Conservation (phyloP, 2,329 filamentous ascomycete species). For the Aspergillus fumigatus region DNA sequence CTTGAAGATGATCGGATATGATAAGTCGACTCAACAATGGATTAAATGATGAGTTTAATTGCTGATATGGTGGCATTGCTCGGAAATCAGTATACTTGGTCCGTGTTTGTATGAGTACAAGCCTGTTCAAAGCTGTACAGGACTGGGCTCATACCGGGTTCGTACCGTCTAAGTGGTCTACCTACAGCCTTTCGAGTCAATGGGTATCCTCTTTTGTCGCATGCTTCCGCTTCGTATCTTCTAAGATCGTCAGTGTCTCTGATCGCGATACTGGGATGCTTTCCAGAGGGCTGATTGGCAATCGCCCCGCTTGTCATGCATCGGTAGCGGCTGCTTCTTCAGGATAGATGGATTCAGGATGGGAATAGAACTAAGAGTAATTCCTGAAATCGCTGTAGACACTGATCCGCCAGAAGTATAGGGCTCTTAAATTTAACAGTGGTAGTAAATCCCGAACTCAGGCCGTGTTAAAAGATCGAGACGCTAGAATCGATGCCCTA, state of each 20-base stretch:
- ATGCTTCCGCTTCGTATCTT: not conserved
- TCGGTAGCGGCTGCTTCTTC: slow-evolving; percentile 48
- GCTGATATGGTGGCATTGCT: not conserved
- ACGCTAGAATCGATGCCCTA: slow-evolving; percentile 45
- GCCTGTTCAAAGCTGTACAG: too few relatives aligned
- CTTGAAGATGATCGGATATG: slow-evolving; percentile 59
- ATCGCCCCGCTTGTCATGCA: slow-evolving; percentile 37
- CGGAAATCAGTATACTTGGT: not conserved
- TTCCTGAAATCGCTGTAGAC: slow-evolving; percentile 41
- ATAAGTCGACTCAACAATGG: slow-evolving; percentile 56
- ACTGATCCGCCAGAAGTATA: slow-evolving; percentile 47
- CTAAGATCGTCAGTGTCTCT: slow-evolving; percentile 28
- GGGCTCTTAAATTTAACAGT: slow-evolving; percentile 45
- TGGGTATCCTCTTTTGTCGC: not conserved
- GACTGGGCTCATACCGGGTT: too few relatives aligned
- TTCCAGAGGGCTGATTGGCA: slow-evolving; percentile 42
- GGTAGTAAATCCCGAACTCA: slow-evolving; percentile 37
- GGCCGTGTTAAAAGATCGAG: slow-evolving; percentile 39
- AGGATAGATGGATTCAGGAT: slow-evolving; percentile 46
- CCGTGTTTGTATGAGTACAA: not conserved
- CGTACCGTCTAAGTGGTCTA: not conserved
- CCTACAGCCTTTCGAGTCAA: not conserved
- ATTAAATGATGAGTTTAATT: slow-evolving; percentile 22
- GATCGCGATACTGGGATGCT: slow-evolving; percentile 55
- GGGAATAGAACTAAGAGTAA: slow-evolving; percentile 46